These are phyloP conservation scores for Kazachstania taianensis DNA, from an alignment of 805 yeast genomes.

Conservation along the genomic window DNA sequence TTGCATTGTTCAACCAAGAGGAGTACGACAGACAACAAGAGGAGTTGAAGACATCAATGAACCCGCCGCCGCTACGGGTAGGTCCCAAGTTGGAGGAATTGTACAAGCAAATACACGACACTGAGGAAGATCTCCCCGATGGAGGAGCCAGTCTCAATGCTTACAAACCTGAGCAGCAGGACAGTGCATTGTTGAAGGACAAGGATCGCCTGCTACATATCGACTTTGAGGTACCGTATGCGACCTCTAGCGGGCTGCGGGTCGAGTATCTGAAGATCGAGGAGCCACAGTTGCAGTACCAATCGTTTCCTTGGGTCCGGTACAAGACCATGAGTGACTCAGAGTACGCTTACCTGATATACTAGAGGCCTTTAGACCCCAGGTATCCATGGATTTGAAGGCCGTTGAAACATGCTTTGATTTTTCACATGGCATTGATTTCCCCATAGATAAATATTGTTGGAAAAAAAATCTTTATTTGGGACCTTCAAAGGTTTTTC, in stretches of 20 bases:
- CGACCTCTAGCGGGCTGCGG: constrained; percentile 55
- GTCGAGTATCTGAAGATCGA: constrained; percentile 57
- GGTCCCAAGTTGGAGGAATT: constrained; percentile 28
- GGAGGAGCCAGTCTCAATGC: background rate
- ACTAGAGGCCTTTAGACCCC: too few relatives aligned
- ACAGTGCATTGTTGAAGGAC: background rate
- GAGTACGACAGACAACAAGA: constrained; percentile 17
- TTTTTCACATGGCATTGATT: too few relatives aligned
- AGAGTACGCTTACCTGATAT: constrained; percentile 27
- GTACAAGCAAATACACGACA: constrained; percentile 25
- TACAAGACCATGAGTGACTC: constrained; percentile 40
- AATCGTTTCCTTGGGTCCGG: constrained; percentile 73
- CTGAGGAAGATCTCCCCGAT: constrained; percentile 3
- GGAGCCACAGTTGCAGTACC: constrained; percentile 50
- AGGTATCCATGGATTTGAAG: too few relatives aligned
- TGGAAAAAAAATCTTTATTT: too few relatives aligned
- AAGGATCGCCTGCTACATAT: constrained; percentile 31
- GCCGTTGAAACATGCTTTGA: too few relatives aligned
- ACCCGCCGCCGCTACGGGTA: constrained; percentile 30
- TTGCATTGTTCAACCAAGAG: constrained; percentile 28
- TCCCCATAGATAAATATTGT: too few relatives aligned
- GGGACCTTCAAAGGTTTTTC: too few relatives aligned
- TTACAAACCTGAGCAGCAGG: too few relatives aligned
- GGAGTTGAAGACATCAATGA: constrained; percentile 25
- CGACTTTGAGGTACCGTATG: constrained; percentile 54